Evolutionary conservation across 495 filamentous ascomycete species (phyloP), one percentile per base, ranked within the genome.

Genomic region (Penicillium turbatum): DNA sequence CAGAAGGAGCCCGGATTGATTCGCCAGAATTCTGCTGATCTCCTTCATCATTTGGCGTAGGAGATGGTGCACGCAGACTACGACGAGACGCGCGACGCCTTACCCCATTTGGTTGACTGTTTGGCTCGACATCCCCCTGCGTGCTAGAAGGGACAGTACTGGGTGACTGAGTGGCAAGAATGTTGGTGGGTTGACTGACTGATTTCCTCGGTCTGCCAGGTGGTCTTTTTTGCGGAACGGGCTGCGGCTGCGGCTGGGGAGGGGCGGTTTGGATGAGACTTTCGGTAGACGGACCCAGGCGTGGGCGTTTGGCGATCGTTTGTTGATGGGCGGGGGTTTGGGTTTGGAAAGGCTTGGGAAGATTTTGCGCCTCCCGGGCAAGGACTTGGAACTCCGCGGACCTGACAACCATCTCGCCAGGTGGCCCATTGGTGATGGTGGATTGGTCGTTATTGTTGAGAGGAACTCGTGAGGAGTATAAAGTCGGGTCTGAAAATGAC

Each of bases 181-280:
- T 46, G 34, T 62, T 66, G 1, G 61, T 32, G 0, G 56, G 26
- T 31, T 63, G 61, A 34, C 42, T 66, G 45, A 63, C 32, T 7
- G 69, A 74, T 48, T 69, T 72, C 32, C 67, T 59, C 0, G 72
- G 71, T 5, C 71, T 70, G 3, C 70, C 68, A 3, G 40, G 40
- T 11, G 30, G 44, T 39, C 43, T 59, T 42, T 27, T 62, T 37
- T 58, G 69, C 3, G 56, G 57, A n/a, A 55, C n/a, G 0, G n/a
- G 3, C 29, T 40, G 37, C 12, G 16, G 9, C 41, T 43, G 52
- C 21, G 21, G 21, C 21, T 24, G 21, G 21, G 21, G 21, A 24
- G 21, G 21, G 4, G 21, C 21, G 4, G 21, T 19, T 21, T 36
- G 44, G n/a, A 49, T 24, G 57, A 31, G 26, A 11, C 52, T 50